Evolutionary conservation across 805 yeast genomes (phyloP), one percentile per base, ranked within the genome.

Genomic region (Saturnispora mendoncae): DNA sequence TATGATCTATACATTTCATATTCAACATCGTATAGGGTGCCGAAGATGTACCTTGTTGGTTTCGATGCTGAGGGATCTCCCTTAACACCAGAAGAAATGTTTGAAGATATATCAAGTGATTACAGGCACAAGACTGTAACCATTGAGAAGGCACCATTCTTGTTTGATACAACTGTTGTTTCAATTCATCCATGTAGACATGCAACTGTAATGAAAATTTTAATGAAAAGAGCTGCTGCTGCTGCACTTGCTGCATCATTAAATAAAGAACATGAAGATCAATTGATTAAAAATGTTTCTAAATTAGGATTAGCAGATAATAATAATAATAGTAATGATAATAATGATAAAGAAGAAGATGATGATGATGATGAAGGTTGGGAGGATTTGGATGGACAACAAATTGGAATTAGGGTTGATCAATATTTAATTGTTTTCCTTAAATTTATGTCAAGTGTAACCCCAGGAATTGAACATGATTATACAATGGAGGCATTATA

Each of bases 151-250:
- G 80, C 95, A 5, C 97, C 98, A 10, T 87, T 87, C 52, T 70
- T 79, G 39, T 76, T 73, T 36, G 76, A 79, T 54, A 72, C 83
- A 36, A 82, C 92, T 0, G 69, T 84, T 0, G 87, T 92, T 6
- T 84, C 95, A 6, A 90, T 92, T 38, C 98, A 92, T 58, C 98
- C 98, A 2, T 92, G 98, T 58, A 80, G 81, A 50, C 98, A 92
- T 59, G 88, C 97, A 2, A 77, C 81, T 30, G 98, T 92, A 17
- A 92, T 92, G 98, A 79, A 77, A 52, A 82, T 87, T 33, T 66
- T 92, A 47, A 76, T 92, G 72, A 81, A 77, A 43, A 68, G 79
- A 46, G 86, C 95, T 1, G 74, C 74, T 24, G 54, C 63, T n/a
- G 76, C 74, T 10, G 62, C 59, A 48, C 41, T 50, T 24, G 54